A percentile compares a stretch with the other conserved stretches of the same genome.
Evolutionary conservation across 2,329 filamentous ascomycete genomes (phyloP).

Genomic region (Sporothrix mexicana): DNA sequence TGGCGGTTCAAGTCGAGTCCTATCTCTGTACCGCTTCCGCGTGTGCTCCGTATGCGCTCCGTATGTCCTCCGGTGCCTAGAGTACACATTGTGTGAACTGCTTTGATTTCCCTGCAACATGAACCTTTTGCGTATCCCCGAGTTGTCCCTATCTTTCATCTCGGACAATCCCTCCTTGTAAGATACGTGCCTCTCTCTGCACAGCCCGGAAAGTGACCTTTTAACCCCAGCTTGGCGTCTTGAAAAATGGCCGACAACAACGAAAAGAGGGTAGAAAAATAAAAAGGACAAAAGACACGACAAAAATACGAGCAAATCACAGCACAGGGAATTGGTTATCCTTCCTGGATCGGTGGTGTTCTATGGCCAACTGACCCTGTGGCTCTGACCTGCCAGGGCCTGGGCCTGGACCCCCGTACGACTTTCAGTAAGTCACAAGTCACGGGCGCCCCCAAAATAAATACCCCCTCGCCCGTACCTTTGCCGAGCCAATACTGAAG

Average conservation of each 20-base stretch:
- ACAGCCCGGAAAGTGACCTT: conserved; percentile 3
- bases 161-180: conserved; percentile 1
- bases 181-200: neutral
- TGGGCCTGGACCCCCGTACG: neutral
- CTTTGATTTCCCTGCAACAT: neutral
- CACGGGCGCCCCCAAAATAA: neutral
- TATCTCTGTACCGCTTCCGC: neutral
- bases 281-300: neutral
- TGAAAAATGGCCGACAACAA: neutral
- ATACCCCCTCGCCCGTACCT: conserved; percentile 14
- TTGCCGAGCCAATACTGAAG: conserved; percentile 16
- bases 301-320: conserved; percentile 27
- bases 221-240: neutral
- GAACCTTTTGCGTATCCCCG: neutral
- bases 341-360: neutral
- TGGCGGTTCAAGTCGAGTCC: neutral
- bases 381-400: neutral
- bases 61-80: neutral
- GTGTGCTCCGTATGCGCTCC: neutral
- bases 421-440: neutral
- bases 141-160: conserved; percentile 35
- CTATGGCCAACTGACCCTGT: neutral
- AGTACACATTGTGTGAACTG: neutral
- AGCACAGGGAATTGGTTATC: conserved; percentile 17
- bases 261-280: neutral